Conservation (phyloP, 2,329 filamentous ascomycete genomes). For the Fusarium cicatricum region DNA sequence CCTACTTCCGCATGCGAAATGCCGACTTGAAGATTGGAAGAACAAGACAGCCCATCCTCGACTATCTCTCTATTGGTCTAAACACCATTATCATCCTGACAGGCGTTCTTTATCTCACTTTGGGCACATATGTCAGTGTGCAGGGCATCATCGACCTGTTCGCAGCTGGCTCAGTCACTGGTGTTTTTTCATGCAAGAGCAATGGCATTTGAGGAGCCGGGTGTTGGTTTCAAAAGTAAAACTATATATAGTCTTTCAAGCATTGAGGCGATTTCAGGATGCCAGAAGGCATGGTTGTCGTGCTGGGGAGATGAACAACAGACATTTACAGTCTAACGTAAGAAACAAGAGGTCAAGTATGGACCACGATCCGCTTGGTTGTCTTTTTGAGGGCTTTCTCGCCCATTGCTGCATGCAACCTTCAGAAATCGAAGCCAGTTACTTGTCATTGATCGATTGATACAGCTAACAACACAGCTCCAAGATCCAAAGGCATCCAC, state of each 20-base stretch:
- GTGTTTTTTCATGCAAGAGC: conserved; percentile 78
- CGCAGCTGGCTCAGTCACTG: conserved; percentile 66
- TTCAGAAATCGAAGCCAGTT: no score
- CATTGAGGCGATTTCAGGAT: neutral
- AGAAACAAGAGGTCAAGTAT: no score
- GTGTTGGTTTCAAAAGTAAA: no score
- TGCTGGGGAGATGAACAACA: no score
- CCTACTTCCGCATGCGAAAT: conserved; percentile 78
- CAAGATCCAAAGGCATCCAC: no score
- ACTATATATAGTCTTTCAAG: neutral
- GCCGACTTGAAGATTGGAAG: conserved; percentile 65
- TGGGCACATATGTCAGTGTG: conserved; percentile 81
- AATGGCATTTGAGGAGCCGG: conserved; percentile 63
- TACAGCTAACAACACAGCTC: no score
- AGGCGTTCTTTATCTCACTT: conserved; percentile 80
- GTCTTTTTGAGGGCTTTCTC: no score
- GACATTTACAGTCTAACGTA: no score
- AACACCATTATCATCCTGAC: conserved; percentile 78
- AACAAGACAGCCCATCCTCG: conserved; percentile 58
- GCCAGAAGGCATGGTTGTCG: no score
- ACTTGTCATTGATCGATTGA: no score
- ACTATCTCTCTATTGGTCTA: conserved; percentile 64
- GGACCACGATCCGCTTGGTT: no score
- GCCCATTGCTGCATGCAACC: no score
- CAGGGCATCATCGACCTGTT: conserved; percentile 82